Evolutionary conservation across 306 rosid species (phyloP).

Genomic region (Quercus bicolor): DNA sequence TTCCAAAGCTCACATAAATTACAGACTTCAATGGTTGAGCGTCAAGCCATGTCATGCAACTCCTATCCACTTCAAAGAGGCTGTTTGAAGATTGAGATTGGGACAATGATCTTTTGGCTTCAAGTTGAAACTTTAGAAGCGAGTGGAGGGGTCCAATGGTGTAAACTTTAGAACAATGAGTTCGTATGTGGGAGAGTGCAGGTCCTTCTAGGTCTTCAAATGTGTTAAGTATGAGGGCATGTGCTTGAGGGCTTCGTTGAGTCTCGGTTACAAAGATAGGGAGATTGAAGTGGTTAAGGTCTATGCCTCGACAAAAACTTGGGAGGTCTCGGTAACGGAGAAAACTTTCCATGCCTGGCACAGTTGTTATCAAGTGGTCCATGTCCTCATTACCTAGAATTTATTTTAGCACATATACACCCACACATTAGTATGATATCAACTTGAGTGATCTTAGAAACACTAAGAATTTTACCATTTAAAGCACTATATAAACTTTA

Average conservation of each 20-base stretch:
- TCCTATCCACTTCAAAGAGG: constrained; percentile 25
- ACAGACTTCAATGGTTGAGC: constrained; percentile 35
- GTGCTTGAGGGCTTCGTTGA: constrained; percentile 6
- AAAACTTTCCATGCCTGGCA: constrained; percentile 34
- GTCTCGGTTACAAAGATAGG: neutral
- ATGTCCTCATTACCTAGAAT: constrained; percentile 45
- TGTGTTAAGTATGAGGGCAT: constrained; percentile 49
- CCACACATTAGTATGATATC: too few species aligned
- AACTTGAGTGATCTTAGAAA: too few species aligned
- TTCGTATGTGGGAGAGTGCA: constrained; percentile 18
- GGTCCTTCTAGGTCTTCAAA: constrained; percentile 57
- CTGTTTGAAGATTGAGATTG: neutral
- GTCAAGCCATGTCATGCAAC: constrained; percentile 39
- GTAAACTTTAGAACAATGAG: constrained; percentile 18
- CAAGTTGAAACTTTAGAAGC: constrained; percentile 14
- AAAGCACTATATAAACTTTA: too few species aligned
- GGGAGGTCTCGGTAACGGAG: constrained; percentile 41
- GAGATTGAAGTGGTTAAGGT: neutral
- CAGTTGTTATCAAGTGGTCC: constrained; percentile 36
- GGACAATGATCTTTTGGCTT: neutral
- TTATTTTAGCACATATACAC: too few species aligned
- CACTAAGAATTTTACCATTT: too few species aligned
- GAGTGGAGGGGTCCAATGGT: constrained; percentile 36
- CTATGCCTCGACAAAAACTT: neutral
- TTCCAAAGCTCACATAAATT: constrained; percentile 48